Evolutionary conservation across 176 grass and related monocot genomes (phyloP).

Genomic region (Zoysia pacifica): DNA sequence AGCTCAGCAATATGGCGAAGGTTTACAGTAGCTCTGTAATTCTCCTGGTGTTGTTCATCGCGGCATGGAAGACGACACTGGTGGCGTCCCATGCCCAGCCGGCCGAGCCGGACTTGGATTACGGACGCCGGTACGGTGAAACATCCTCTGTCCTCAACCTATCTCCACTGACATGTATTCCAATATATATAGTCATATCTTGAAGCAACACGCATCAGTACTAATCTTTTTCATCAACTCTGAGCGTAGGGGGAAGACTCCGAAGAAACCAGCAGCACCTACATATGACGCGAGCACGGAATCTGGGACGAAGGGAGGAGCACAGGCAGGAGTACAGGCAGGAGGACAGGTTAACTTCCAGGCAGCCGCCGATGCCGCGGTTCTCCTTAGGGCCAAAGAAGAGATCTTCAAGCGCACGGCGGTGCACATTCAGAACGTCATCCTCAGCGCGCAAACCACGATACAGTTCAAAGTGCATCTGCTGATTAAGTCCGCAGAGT

Average conservation of each 20-base stretch:
- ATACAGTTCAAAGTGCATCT: conserved; percentile 5
- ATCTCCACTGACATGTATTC: conserved; percentile 16
- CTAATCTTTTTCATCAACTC: neutral
- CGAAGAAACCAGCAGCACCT: neutral
- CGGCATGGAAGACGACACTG: conserved; percentile 10
- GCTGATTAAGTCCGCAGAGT: conserved; percentile 31
- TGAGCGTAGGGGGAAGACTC: neutral
- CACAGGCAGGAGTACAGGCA: too few relatives aligned
- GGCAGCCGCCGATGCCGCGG: conserved; percentile 10
- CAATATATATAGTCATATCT: neutral
- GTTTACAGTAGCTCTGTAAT: neutral
- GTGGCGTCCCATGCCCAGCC: conserved; percentile 25
- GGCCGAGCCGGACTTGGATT: neutral
- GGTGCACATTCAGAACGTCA: conserved; percentile 11
- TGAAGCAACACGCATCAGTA: neutral
- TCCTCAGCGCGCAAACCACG: neutral
- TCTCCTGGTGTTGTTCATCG: conserved; percentile 24
- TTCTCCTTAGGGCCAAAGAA: conserved; percentile 27
- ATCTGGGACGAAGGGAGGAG: neutral
- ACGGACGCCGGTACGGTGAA: conserved; percentile 22
- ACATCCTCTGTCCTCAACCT: neutral
- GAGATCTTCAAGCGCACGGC: conserved; percentile 33
- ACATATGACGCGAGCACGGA: neutral
- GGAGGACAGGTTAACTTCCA: neutral
- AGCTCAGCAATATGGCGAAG: conserved; percentile 33